Percentiles rank a stretch among this genome's conserved stretches.
Conservation (phyloP, 73 alveolate species). For the Tetrahymena malaccensis region DNA sequence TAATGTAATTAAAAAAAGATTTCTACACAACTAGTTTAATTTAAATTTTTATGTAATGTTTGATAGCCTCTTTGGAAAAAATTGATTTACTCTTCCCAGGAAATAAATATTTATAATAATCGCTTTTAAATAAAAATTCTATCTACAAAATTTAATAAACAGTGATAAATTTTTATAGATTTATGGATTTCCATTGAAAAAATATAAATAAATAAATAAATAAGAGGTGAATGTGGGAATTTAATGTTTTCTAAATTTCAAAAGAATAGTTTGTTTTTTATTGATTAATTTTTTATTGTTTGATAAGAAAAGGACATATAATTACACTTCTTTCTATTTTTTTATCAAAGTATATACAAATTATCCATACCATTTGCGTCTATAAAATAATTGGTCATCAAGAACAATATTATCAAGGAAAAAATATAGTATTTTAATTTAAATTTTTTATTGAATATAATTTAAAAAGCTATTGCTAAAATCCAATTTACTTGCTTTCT, state of each 20-base stretch:
- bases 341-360: too few relatives aligned
- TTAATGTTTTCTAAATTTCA: neutral
- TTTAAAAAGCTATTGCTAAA: neutral
- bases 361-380: neutral
- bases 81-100: neutral
- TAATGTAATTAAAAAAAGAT: neutral
- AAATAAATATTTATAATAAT: too few relatives aligned
- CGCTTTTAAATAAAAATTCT: neutral
- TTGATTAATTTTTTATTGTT: neutral
- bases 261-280: too few relatives aligned
- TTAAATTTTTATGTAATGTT: neutral
- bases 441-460: too few relatives aligned
- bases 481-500: neutral
- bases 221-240: neutral
- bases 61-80: neutral
- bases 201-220: too few relatives aligned
- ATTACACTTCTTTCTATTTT: neutral
- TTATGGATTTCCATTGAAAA: neutral
- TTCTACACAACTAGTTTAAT: neutral
- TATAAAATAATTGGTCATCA: neutral
- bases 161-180: neutral
- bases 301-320: neutral
- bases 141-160: neutral
- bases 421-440: too few relatives aligned
- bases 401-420: neutral